Conservation (phyloP, 345 rosid species). For the Eucalyptus tenuipes region DNA sequence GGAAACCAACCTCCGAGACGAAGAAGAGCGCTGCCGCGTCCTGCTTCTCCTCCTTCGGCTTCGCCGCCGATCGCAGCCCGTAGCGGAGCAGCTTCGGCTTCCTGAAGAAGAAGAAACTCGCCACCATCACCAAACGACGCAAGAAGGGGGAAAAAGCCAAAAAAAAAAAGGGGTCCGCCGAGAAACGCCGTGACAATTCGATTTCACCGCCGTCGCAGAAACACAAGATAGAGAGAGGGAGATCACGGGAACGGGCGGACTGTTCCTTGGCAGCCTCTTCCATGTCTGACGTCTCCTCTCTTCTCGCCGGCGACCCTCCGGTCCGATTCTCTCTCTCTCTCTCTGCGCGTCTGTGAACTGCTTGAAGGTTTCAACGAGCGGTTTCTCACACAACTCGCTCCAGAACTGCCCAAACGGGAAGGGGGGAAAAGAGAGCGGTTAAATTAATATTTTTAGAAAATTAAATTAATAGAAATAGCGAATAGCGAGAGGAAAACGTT, state of each 20-base stretch:
- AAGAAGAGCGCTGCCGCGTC: conserved; percentile 25
- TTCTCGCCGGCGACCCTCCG: not conserved
- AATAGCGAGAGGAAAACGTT: not conserved
- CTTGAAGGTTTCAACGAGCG: not conserved
- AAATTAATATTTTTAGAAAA: too few species aligned
- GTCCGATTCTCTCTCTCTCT: too few species aligned
- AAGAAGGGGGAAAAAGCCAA: not conserved
- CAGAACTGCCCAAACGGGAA: not conserved
- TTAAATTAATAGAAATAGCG: not conserved
- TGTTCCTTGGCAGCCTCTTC: conserved; percentile 31
- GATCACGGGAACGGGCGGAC: conserved; percentile 31
- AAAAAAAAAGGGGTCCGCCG: not conserved
- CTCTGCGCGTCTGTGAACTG: too few species aligned
- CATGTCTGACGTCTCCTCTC: conserved; percentile 4
- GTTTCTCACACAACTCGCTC: not conserved
- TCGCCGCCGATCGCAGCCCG: conserved; percentile 73
- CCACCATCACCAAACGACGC: not conserved
- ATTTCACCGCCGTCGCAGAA: not conserved
- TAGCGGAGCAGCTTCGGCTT: conserved; percentile 48
- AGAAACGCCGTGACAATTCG: not conserved
- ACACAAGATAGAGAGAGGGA: not conserved
- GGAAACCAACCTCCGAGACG: conserved; percentile 19
- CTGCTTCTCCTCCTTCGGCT: conserved; percentile 47
- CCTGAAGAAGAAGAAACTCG: conserved; percentile 9
- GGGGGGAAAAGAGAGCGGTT: too few species aligned